phyloP scores from a whole-genome alignment of 176 grass and related monocot species.

The Oryza meyeriana region DNA sequence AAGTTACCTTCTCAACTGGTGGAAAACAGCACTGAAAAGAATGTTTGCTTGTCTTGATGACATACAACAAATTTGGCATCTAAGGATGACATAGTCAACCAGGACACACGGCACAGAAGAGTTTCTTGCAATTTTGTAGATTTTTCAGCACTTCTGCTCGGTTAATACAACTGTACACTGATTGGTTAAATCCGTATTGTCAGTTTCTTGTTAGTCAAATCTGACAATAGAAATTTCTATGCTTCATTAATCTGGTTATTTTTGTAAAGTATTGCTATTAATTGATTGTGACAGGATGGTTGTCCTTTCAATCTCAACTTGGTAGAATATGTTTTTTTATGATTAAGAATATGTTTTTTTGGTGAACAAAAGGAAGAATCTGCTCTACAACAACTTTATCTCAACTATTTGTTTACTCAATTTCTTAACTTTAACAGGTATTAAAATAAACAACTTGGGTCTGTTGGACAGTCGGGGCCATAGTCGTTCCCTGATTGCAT shows the following conservation, averaged over 20 bases:
- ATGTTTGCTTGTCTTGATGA: too few relatives aligned
- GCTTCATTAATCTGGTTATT: background rate
- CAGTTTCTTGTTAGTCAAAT: background rate
- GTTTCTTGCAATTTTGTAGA: background rate
- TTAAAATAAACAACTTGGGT: slow-evolving; percentile 84
- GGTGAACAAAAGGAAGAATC: background rate
- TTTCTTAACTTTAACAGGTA: slow-evolving; percentile 48
- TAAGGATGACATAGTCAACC: too few relatives aligned
- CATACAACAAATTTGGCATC: too few relatives aligned
- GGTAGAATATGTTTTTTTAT: background rate
- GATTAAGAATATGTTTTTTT: too few relatives aligned
- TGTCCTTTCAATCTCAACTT: slow-evolving; percentile 1
- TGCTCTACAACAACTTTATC: slow-evolving; percentile 7
- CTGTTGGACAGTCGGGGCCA: slow-evolving; percentile 68
- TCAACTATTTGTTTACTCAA: slow-evolving; percentile 8
- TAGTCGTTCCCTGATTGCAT: slow-evolving; percentile 78
- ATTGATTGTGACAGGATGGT: background rate
- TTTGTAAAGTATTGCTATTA: background rate
- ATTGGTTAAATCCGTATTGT: background rate
- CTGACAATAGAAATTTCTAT: background rate
- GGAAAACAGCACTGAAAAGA: too few relatives aligned
- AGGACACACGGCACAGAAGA: too few relatives aligned
- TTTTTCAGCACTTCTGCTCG: background rate
- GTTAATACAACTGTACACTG: background rate
- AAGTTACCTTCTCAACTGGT: too few relatives aligned